Evolutionary conservation across 345 rosid genomes (phyloP).

Genomic region (Eucalyptus cloeziana): DNA sequence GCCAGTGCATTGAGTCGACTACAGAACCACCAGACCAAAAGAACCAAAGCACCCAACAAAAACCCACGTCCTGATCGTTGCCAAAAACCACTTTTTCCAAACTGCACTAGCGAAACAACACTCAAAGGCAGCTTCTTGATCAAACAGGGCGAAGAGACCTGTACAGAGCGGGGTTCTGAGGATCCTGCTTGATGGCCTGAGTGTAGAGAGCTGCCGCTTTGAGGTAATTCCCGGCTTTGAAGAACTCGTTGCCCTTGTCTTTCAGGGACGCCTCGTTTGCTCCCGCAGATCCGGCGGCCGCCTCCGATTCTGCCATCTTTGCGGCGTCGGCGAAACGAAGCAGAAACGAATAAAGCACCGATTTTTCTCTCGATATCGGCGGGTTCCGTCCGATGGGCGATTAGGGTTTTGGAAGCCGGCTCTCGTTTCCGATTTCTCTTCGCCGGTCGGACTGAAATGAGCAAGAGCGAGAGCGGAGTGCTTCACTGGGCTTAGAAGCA

Average conservation of each 20-base stretch:
- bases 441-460: neutral
- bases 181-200: conserved; percentile 93
- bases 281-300: conserved; percentile 23
- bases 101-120: neutral
- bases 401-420: neutral
- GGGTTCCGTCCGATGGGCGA: neutral
- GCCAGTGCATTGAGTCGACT: neutral
- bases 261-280: conserved; percentile 48
- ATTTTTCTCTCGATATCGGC: neutral
- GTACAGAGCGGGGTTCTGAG: conserved; percentile 81
- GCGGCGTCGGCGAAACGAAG: neutral
- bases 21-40: neutral
- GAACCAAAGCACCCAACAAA: neutral
- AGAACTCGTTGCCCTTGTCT: conserved; percentile 89
- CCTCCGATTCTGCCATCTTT: conserved; percentile 32
- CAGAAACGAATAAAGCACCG: neutral
- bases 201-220: conserved; percentile 99
- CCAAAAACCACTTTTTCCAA: neutral
- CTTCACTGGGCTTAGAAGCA: neutral
- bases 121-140: neutral
- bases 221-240: conserved; percentile 88
- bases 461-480: neutral
- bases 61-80: neutral
- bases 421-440: neutral
- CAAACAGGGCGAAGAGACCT: conserved; percentile 23